Evolutionary conservation across 148 eudicot genomes (phyloP), one percentile per base, ranked within the genome.

Genomic region (Bassia scoparia): DNA sequence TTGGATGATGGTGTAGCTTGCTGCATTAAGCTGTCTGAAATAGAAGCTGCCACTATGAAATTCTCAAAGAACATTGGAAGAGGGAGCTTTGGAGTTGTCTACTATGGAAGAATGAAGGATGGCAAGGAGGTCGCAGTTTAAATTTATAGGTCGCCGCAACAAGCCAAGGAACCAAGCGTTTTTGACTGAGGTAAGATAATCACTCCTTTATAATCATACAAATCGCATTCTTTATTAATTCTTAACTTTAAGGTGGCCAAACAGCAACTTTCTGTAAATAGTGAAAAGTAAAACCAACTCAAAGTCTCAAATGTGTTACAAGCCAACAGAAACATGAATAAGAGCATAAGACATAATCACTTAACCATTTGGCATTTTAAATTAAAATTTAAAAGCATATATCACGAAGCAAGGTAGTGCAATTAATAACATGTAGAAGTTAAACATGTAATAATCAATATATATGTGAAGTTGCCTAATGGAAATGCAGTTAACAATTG

Each of bases 81-180:
- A 83, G 99, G 99, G 79, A 92, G 99, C 83, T 92, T 88, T 68
- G 99, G 99, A 70, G 86, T 89, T 38, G 99, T 95, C n/a, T 95
- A 89, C 78, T 92, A 92, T 71, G 99, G 99, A 16, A 92, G 79
- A 83, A 78, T 95, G 86, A 86, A 82, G 74, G 96, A 87, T 35
- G 94, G 97, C 56, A 95, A 92, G 80, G 99, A 95, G 77, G 80
- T 95, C 2, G 97, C 97, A 30, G 99, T 95, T 46, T 90, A 95
- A n/a, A 80, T 77, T 78, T 59, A 91, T 89, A 85, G 97, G 87
- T 54, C 96, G 88, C 82, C n/a, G n/a, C 93, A 65, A 85, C 99
- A 26, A n/a, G 90, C 81, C 97, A 89, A 72, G 96, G 90, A 46
- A 87, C n/a, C n/a, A 86, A 90, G 74, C 99, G 92, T 95, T 95